phyloP scores from a whole-genome alignment of 78 protist genomes.

The Speleostelium caveatum region DNA sequence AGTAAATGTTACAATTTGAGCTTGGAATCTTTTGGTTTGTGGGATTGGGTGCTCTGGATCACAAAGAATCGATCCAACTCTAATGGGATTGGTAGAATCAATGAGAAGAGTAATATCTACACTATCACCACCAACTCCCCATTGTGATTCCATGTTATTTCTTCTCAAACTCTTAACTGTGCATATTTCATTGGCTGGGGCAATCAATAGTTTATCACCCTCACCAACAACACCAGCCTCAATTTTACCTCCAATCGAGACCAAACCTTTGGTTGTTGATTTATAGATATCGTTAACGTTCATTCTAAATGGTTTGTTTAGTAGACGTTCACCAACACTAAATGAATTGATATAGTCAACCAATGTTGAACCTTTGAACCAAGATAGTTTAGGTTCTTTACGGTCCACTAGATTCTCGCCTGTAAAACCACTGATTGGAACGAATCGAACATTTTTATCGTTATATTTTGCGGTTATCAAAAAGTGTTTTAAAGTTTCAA shows the following conservation, averaged over 20 bases:
- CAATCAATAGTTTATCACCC: constrained; percentile 72
- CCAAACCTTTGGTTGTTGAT: constrained; percentile 43
- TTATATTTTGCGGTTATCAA: constrained; percentile 79
- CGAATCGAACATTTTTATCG: constrained; percentile 35
- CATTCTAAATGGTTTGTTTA: constrained; percentile 88
- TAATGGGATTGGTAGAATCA: constrained; percentile 3
- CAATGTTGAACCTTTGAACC: constrained; percentile 88
- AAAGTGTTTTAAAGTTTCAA: constrained; percentile 66
- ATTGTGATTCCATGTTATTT: constrained; percentile 16
- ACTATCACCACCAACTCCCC: constrained; percentile 90
- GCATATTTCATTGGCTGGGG: constrained; percentile 73
- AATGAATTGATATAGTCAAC: constrained; percentile 72
- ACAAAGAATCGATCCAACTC: constrained; percentile 79
- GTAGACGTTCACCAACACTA: constrained; percentile 70
- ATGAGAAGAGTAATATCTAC: constrained; percentile 65
- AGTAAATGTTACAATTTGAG: constrained; percentile 79
- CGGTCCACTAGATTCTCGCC: constrained; percentile 87
- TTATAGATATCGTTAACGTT: constrained; percentile 86
- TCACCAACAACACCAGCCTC: constrained; percentile 86
- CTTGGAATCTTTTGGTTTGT: constrained; percentile 37
- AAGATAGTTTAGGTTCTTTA: constrained; percentile 29
- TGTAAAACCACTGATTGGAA: constrained; percentile 86
- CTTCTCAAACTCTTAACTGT: constrained; percentile 56
- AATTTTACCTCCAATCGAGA: constrained; percentile 84
- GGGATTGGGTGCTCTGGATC: constrained; percentile 80